These are phyloP conservation scores for grape (Vitis vinifera) DNA, from an alignment of 164 flowering plant species.

Conservation along the genomic window DNA sequence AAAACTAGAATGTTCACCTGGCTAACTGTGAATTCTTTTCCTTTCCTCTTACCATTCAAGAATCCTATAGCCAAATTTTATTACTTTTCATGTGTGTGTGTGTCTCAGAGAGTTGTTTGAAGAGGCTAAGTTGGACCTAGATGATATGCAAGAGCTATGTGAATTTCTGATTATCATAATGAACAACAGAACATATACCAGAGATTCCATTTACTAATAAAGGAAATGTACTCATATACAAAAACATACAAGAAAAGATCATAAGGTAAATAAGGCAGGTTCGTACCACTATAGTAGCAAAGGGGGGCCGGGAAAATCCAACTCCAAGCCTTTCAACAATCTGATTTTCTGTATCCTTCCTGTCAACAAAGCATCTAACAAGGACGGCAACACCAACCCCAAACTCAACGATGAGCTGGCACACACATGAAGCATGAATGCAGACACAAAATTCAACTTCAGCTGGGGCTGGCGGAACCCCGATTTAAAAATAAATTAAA, in stretches of 20 bases:
- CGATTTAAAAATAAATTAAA: neutral
- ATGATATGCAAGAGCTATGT: too few relatives aligned
- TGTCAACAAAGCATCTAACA: slow-evolving; percentile 69
- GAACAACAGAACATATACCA: too few relatives aligned
- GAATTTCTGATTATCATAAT: too few relatives aligned
- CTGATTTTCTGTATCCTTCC: slow-evolving; percentile 52
- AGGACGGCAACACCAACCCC: slow-evolving; percentile 78
- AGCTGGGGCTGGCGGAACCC: neutral
- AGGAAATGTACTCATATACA: neutral
- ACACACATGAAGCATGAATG: slow-evolving; percentile 4
- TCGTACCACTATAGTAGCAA: slow-evolving; percentile 84
- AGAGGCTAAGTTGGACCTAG: too few relatives aligned
- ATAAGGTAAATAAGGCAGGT: slow-evolving; percentile 7
- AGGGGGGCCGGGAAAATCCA: slow-evolving; percentile 74
- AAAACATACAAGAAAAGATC: neutral
- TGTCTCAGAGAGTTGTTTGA: too few relatives aligned
- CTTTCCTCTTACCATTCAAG: too few relatives aligned
- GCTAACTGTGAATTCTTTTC: too few relatives aligned
- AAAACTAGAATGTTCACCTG: neutral
- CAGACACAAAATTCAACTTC: neutral
- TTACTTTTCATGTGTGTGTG: too few relatives aligned
- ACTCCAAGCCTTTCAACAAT: slow-evolving; percentile 72
- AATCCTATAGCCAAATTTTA: too few relatives aligned
- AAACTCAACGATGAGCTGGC: slow-evolving; percentile 66
- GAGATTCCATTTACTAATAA: neutral